Evolutionary conservation across 1,284 basidiomycete species (phyloP).

Genomic region (Afroboletus lepidellus): DNA sequence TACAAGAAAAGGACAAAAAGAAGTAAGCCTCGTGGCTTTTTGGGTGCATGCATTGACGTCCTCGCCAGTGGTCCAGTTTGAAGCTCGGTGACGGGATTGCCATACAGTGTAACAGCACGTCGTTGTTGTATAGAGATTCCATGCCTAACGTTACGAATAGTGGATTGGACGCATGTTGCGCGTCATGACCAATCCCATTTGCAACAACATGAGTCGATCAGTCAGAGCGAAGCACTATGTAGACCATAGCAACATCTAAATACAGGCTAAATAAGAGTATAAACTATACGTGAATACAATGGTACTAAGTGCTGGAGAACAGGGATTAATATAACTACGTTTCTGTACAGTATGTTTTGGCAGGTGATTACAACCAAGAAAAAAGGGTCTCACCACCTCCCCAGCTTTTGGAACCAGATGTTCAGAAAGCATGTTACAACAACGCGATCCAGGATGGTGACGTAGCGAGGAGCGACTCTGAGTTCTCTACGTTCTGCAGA

Average conservation of each 20-base stretch:
- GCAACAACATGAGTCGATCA: too few relatives aligned
- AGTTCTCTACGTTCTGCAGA: slow-evolving; percentile 40
- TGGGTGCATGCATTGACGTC: slow-evolving; percentile 17
- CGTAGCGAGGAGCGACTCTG: slow-evolving; percentile 40
- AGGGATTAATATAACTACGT: slow-evolving; percentile 4
- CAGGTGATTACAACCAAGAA: neutral
- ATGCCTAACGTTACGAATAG: neutral
- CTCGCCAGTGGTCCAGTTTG: slow-evolving; percentile 79
- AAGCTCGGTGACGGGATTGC: slow-evolving; percentile 59
- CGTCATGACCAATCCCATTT: neutral
- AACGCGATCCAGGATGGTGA: slow-evolving; percentile 48
- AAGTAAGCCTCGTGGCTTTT: slow-evolving; percentile 50
- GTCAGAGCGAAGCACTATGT: too few relatives aligned
- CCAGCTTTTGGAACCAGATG: slow-evolving; percentile 47
- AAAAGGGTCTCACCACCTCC: slow-evolving; percentile 35
- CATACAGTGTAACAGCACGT: neutral
- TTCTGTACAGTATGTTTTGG: slow-evolving; percentile 19
- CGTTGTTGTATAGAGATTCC: too few relatives aligned
- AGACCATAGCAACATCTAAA: too few relatives aligned
- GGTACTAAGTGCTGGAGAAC: neutral
- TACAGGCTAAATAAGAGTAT: slow-evolving; percentile 18
- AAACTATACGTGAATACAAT: slow-evolving; percentile 23
- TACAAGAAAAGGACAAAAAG: slow-evolving; percentile 96
- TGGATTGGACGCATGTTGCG: too few relatives aligned
- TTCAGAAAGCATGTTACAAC: slow-evolving; percentile 58